Evolutionary conservation across 2,329 filamentous ascomycete genomes (phyloP), one percentile per base, ranked within the genome.

Genomic region (Didymellaceae sp.): DNA sequence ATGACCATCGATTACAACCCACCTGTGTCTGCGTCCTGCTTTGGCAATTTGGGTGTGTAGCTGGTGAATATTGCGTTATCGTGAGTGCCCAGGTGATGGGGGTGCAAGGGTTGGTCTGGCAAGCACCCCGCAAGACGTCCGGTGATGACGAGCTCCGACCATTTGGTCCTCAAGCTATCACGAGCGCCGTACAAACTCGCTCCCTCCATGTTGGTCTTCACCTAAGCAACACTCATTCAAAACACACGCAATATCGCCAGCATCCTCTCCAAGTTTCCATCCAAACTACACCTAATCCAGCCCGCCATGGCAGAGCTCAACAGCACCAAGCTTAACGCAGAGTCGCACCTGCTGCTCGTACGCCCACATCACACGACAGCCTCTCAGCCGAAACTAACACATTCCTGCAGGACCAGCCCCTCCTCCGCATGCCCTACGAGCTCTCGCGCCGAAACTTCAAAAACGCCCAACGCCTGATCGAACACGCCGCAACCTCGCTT

Each of bases 361-460:
- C 63, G 79, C n/a, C n/a, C n/a, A 33, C n/a, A 22, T 14, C 10
- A 34, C 34, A 17, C 32, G 8, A 26, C 25, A 24, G 5, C 8
- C n/a, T 28, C 24, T 38, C 45, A n/a, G 6, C 10, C 17, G 4
- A 26, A 24, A 11, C 35, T 49, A 8, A 43, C 34, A 33, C 51
- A 44, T 25, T 49, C 4, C n/a, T n/a, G 2, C 59, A 93, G 91
- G 94, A 99, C 70, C 93, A 97, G 82, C 89, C 93, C 4, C 88
- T 97, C 59, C 86, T 99, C 61, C 91, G 92, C 25, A 85, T 97
- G 17, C 94, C 94, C 14, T 88, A 93, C 75, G 94, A 97, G 72
- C 88, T 97, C 49, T 86, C 95, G 17, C 88, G 91, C 47, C 93
- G 94, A 73, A 97, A 96, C 77, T 95, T 97, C 77, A 94, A 96